Base-by-base conservation (phyloP, 352 stramenopile genomes). In the Phytophthora hybrid region DNA sequence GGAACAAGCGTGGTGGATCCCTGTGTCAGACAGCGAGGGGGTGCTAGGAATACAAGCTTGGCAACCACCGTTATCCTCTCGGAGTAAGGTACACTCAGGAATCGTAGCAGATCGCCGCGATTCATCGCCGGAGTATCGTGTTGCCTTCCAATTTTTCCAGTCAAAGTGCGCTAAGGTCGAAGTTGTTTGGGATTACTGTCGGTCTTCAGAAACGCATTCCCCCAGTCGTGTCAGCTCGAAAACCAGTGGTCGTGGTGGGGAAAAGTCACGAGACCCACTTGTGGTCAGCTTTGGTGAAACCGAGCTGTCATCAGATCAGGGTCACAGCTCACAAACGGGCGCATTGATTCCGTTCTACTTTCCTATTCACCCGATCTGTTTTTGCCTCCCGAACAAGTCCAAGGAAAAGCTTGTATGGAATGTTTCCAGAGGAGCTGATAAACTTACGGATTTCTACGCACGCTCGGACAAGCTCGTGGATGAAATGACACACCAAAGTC, bases 401-500 rank as follows among this genome's bases (percentile, higher is more conserved):
- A 93, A 93, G 66, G 82, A 87, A 53, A 91, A 91, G 34, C 83
- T 94, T 3, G 73, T 92, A 16, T 85, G 82, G 77, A 63, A 87
- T n/a, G 83, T 94, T 23, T 84, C 80, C 2, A 78, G 84, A 26
- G 87, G 78, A 16, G 56, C 74, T 7, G 85, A 87, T 69, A 93
- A 93, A 44, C 79, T 93, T 19, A 81, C 83, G 5, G 87, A 93
- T 47, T 93, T 94, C 37, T 94, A 85, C 34, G 41, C 73, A 16
- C 83, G 83, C 18, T 90, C 80, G 0, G 85, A 92, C 60, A 89
- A 91, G 19, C 70, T 94, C 6, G 80, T 93, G 3, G 82, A 92
- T 41, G 87, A 94, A 56, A 94, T 94, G 87, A 81, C 76, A 3
- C 85, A 93, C 41, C 87, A 94, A 52, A 89, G 79, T 54, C 71